Percentiles rank a stretch among this genome's conserved stretches.
These are phyloP conservation scores for Mycena vitilis DNA, from an alignment of 768 basidiomycete species.

Conservation along the genomic window DNA sequence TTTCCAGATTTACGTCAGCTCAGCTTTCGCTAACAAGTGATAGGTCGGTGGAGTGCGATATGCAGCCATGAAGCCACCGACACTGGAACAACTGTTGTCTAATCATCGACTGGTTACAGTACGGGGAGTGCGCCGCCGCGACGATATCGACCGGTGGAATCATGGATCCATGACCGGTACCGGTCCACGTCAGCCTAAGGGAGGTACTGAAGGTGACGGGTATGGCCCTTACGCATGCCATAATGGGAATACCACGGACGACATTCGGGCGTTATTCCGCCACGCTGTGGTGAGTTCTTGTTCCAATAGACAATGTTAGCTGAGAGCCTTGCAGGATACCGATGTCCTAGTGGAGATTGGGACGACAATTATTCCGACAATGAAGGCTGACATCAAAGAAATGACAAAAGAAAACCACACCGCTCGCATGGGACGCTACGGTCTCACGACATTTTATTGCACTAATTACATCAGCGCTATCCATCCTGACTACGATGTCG, in stretches of 20 bases:
- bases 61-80: neutral
- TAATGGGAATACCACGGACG: neutral
- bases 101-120: neutral
- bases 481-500: too few species aligned
- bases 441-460: too few species aligned
- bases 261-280: neutral
- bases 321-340: too few species aligned
- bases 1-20: neutral
- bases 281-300: neutral
- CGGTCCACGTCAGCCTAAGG: neutral
- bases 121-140: neutral
- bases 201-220: neutral
- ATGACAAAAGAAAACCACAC: too few species aligned
- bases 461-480: too few species aligned
- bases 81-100: neutral
- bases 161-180: conserved; percentile 7
- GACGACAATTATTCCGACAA: neutral
- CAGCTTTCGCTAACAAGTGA: neutral
- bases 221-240: conserved; percentile 5
- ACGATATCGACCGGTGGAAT: neutral
- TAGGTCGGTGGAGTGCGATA: conserved; percentile 12
- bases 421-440: too few species aligned
- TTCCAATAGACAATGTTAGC: too few species aligned
- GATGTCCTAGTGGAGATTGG: neutral
- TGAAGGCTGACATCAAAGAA: neutral